Evolutionary conservation across 345 rosid species (phyloP).

Genomic region (Raphanus raphanistrum): DNA sequence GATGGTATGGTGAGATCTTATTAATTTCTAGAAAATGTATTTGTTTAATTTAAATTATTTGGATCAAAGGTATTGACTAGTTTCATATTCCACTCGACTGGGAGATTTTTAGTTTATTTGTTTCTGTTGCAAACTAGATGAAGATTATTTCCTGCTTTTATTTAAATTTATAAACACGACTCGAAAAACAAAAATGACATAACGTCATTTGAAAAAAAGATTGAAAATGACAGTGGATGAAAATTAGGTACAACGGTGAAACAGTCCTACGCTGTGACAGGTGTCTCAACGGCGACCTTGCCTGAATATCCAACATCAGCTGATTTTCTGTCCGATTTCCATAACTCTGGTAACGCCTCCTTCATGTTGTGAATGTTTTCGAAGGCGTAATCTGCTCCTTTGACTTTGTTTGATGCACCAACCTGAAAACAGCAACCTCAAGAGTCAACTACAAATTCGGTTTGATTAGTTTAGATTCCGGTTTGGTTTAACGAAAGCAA

Average conservation of each 20-base stretch:
- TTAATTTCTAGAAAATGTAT: neutral
- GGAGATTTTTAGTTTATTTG: neutral
- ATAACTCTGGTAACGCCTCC: conserved; percentile 78
- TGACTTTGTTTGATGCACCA: conserved; percentile 66
- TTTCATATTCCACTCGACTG: neutral
- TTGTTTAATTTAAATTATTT: neutral
- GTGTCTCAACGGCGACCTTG: conserved; percentile 59
- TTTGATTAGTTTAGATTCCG: neutral
- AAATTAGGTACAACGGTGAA: conserved; percentile 24
- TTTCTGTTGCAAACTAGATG: neutral
- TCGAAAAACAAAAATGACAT: conserved; percentile 35
- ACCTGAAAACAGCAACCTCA: conserved; percentile 46
- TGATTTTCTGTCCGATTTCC: conserved; percentile 52
- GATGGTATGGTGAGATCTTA: neutral
- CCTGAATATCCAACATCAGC: conserved; percentile 50
- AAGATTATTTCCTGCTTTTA: conserved; percentile 21
- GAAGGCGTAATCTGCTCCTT: conserved; percentile 81
- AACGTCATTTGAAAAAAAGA: conserved; percentile 34
- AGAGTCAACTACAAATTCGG: neutral
- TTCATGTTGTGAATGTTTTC: conserved; percentile 84
- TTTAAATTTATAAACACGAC: conserved; percentile 21
- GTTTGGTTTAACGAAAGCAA: neutral
- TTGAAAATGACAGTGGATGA: conserved; percentile 33
- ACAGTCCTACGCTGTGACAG: conserved; percentile 64
- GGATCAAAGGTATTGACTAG: neutral